Conservation (phyloP, 2,329 filamentous ascomycete species). For the Trichoderma koningiopsis region DNA sequence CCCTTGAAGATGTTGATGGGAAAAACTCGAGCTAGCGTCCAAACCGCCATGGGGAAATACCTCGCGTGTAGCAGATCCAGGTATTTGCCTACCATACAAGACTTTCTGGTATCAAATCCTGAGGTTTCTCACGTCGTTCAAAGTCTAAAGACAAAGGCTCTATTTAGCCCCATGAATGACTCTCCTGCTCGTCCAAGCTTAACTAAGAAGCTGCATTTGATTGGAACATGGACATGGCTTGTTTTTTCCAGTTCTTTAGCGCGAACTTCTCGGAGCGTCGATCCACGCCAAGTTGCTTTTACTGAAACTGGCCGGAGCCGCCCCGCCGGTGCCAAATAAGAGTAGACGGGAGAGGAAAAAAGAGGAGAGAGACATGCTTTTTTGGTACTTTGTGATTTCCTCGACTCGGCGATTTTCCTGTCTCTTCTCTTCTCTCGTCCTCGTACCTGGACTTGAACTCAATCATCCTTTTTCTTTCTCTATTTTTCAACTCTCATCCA, state of each 20-base stretch:
- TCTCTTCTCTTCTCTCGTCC: neutral
- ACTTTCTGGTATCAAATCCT: neutral
- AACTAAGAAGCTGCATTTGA: neutral
- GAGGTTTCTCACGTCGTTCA: neutral
- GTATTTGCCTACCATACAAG: neutral
- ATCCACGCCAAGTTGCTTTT: conserved; percentile 9
- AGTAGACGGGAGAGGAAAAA: neutral
- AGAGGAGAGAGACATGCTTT: neutral
- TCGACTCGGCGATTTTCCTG: neutral
- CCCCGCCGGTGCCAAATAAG: conserved; percentile 12
- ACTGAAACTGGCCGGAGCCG: conserved; percentile 10
- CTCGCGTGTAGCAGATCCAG: neutral
- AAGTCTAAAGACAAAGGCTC: neutral
- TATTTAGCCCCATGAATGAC: neutral
- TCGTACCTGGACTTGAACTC: neutral
- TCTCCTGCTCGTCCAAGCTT: neutral
- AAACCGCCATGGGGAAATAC: neutral
- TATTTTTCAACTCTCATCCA: neutral
- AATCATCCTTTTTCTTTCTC: neutral
- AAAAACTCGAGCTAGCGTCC: neutral
- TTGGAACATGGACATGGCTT: neutral
- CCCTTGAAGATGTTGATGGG: conserved; percentile 1
- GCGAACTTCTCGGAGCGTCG: conserved; percentile 4
- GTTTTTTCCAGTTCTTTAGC: neutral
- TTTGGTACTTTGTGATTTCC: neutral